These are phyloP conservation scores for Auriscalpium vulgare DNA, from an alignment of 768 basidiomycete genomes.

Conservation along the genomic window DNA sequence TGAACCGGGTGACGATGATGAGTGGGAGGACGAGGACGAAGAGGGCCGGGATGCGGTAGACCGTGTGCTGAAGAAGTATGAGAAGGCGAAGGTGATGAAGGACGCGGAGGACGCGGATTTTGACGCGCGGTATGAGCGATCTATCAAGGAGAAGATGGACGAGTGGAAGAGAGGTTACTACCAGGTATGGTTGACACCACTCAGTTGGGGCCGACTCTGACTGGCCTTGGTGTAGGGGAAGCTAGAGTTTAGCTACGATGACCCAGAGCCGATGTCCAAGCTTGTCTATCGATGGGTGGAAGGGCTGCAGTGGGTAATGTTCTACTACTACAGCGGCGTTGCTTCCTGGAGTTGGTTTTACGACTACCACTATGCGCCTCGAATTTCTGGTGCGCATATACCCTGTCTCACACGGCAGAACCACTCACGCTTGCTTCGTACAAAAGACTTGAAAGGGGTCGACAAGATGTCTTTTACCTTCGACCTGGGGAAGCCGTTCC, in stretches of 20 bases:
- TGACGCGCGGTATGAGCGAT: conserved; percentile 66
- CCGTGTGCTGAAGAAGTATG: conserved; percentile 82
- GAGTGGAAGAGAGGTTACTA: conserved; percentile 60
- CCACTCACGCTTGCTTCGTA: conserved; percentile 2
- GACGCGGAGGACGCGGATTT: conserved; percentile 68
- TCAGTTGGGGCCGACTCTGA: not conserved
- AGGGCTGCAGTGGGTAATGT: conserved; percentile 98
- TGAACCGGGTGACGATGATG: conserved; percentile 43
- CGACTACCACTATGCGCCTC: conserved; percentile 94
- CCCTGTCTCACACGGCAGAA: conserved; percentile 4
- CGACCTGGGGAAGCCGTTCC: conserved; percentile 82
- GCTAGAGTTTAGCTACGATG: conserved; percentile 69
- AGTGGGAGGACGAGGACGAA: conserved; percentile 53
- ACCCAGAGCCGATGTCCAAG: conserved; percentile 58
- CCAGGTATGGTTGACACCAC: conserved; percentile 39
- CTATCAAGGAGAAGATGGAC: conserved; percentile 14
- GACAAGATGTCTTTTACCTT: conserved; percentile 82
- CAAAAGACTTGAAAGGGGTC: conserved; percentile 51
- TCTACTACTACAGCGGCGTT: conserved; percentile 96
- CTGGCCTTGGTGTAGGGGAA: conserved; percentile 54
- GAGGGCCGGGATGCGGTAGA: conserved; percentile 70
- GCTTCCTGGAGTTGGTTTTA: conserved; percentile 99
- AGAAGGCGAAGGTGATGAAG: conserved; percentile 69
- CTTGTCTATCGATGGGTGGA: conserved; percentile 81
- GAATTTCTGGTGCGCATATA: conserved; percentile 72